phyloP scores from a whole-genome alignment of 2,329 filamentous ascomycete genomes.

The Gyromitra esculenta region DNA sequence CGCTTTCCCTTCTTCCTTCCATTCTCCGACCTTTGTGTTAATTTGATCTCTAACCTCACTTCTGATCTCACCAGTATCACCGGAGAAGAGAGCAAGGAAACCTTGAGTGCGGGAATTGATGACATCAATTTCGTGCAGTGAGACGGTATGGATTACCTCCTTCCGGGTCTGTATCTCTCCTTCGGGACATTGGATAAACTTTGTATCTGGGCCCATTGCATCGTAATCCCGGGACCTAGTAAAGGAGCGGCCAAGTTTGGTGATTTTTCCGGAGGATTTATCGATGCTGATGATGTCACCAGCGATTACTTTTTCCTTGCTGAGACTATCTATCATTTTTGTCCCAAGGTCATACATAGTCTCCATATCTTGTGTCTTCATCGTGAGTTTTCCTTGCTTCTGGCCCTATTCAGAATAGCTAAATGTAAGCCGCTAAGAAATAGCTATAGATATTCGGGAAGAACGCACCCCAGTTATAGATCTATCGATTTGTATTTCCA shows the following conservation, averaged over 20 bases:
- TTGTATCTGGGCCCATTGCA: conserved; percentile 92
- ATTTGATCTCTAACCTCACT: conserved; percentile 98
- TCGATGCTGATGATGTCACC: conserved; percentile 98
- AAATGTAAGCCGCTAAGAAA: conserved; percentile 6
- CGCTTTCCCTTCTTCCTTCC: conserved; percentile 99
- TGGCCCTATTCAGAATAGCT: conserved; percentile 67
- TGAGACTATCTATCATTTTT: conserved; percentile 99
- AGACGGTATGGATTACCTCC: conserved; percentile 96
- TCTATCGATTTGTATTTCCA: conserved; percentile 68
- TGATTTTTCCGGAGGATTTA: conserved; percentile 97
- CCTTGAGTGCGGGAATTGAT: conserved; percentile 99
- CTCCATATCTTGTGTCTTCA: conserved; percentile 99
- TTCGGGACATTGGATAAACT: conserved; percentile 96
- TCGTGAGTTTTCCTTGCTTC: conserved; percentile 98
- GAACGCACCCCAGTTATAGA: conserved; percentile 80
- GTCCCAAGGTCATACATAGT: conserved; percentile 99
- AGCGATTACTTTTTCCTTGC: conserved; percentile 98
- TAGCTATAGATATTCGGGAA: conserved; percentile 58
- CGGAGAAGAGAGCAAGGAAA: conserved; percentile 95
- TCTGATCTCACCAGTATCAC: conserved; percentile 96
- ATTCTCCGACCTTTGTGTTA: conserved; percentile 98
- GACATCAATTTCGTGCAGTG: conserved; percentile 97
- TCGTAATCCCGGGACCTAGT: conserved; percentile 97
- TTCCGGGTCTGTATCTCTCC: conserved; percentile 97
- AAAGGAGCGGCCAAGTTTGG: conserved; percentile 93